Base-by-base conservation (phyloP, 2,329 filamentous ascomycete genomes). In the Setomelanomma holmii region DNA sequence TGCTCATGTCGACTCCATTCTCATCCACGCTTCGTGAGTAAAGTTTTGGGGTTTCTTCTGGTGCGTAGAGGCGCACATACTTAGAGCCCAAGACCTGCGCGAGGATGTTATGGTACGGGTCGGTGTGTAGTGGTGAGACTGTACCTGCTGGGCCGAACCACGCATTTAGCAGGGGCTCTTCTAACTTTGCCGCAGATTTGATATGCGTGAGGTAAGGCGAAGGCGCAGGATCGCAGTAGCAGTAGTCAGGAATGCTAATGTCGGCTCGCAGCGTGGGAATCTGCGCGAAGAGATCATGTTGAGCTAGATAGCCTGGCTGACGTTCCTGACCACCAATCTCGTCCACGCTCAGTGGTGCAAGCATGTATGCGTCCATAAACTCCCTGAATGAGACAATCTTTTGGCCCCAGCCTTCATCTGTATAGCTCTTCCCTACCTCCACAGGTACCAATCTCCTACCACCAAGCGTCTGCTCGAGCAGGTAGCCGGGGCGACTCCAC, bases 91-190 rank as follows among this genome's bases (percentile, higher is more conserved):
- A 90, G 0, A 96, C 89, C 73, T 98, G 95, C 20, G 88, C 88
- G 4, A 98, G 84, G 41, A 98, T 85, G 68, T 98, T 98, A 70
- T 97, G 91, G 72, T 97, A 96, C 1, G 90, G 91, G 67, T 98
- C 95, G 1, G 91, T 96, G 73, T 99, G 95, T 1, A 98, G 80
- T 1, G 95, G 95, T 1, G 92, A 96, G 58, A 96, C 93, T 0
- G 95, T 98, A 43, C 86, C 87, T 0, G 86, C 80, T 0, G 95
- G 95, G 0, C 95, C 95, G 58, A 98, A 89, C 95, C 95, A 99
- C 6, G 91, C 92, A 74, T 98, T 96, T 16, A 96, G 80, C 38
- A 89, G 79, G 0, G 91, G 91, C 19, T 85, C 81, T 7, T 75
- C 69, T 17, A 79, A 71, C 16, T 66, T 60, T 0, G 63, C 36